Base-by-base conservation (phyloP, 495 filamentous ascomycete genomes). In the Neurospora discreta region DNA sequence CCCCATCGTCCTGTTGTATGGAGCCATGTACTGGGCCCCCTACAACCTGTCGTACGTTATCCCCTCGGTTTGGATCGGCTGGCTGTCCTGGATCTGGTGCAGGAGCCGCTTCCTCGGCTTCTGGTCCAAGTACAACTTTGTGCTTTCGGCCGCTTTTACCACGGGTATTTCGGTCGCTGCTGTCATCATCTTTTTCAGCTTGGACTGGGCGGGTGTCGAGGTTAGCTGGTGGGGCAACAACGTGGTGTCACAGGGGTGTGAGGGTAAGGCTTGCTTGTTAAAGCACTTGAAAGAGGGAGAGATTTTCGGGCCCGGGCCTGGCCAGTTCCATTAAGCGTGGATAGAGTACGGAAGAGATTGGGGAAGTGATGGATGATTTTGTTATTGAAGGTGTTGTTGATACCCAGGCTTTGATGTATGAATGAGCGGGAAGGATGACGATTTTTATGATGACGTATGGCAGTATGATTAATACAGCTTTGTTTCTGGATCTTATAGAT, bases 141-240 rank as follows among this genome's bases (percentile, higher is more conserved):
- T 80, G 4, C 71, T 80, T 2, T 80, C 77, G 8, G 78, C 79
- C 3, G 74, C 73, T 11, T 78, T 77, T 39, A 76, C 75, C n/a
- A 73, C 72, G 42, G 79, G 77, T 69, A 79, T 81, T n/a, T 78
- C 79, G 42, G 74, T 81, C 46, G 71, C 79, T 13, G 79, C 72
- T 69, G 76, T 81, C 69, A 74, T 81, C 9, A 81, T 82, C 52
- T 82, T 83, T 75, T 82, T 82, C 60, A 60, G 76, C 16, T 71
- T 82, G 16, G 74, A 81, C 68, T 78, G 72, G 71, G 39, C 70
- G 13, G 78, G 76, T 39, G 16, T 75, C 13, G 20, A 75, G 42
- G 38, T 81, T 41, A 58, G 75, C 36, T 82, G 81, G 81, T 81
- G 80, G 81, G 81, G 81, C 18, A 82, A 82, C 73, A 73, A 65